Base-by-base conservation (phyloP, 768 basidiomycete genomes). In the Tremella yokohamensis region DNA sequence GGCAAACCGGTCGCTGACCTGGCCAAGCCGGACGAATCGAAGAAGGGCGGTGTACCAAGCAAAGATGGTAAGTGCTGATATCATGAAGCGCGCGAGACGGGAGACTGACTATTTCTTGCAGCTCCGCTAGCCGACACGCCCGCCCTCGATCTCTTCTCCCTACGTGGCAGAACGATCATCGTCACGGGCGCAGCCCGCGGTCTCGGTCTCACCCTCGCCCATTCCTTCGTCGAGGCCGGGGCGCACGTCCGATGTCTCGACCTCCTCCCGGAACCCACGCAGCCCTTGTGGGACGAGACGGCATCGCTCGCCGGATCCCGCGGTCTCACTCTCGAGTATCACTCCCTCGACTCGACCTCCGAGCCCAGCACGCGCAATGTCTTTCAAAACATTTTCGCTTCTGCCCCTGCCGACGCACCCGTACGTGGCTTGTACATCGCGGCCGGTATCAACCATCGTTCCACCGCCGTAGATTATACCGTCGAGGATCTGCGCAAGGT, bases 101-200 rank as follows among this genome's bases (percentile, higher is more conserved):
- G n/a, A n/a, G n/a, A n/a, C n/a, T n/a, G n/a, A n/a, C n/a, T n/a
- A n/a, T n/a, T n/a, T n/a, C n/a, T n/a, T n/a, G n/a, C 29, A 49
- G 48, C 48, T 2, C 48, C 48, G 22, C 63, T 64, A 11, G 68
- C 66, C 15, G 37, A 24, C 4, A 38, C 57, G 18, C 18, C 62
- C 13, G 57, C 58, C 3, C 64, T 59, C 8, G 56, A 62, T 22
- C 61, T 75, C 1, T 72, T 72, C 65, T 56, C 55, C 12, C 65
- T 75, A 40, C 44, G 56, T 1, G 47, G 53, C 37, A 65, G 65
- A 13, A 66, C 60, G 2, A 54, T 67, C 37, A 54, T 73, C 52
- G 58, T 75, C 47, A 71, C 73, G 1, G 73, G 73, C 9, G 73
- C 63, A 0, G 73, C 61, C 1, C 64, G 73, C 20, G 73, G 73